Evolutionary conservation across 2,329 filamentous ascomycete genomes (phyloP).

Genomic region (Colletotrichum sansevieriae): DNA sequence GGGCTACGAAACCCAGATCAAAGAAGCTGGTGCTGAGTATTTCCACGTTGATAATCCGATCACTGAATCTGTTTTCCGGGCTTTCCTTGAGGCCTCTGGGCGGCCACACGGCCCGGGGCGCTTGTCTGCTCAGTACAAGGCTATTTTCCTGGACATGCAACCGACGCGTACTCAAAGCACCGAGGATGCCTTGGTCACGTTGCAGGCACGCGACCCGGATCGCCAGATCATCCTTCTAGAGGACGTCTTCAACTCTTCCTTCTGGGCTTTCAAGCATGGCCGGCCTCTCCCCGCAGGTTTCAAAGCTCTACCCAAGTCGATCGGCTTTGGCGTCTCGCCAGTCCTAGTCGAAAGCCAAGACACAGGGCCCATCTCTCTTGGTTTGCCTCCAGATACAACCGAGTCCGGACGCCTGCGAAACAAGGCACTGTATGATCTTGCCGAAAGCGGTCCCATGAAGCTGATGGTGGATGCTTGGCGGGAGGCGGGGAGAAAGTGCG

Average conservation of each 20-base stretch:
- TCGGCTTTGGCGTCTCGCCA: conserved; percentile 51
- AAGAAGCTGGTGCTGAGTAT: conserved; percentile 52
- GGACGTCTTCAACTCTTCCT: conserved; percentile 49
- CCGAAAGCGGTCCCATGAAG: conserved; percentile 37
- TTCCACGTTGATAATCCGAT: conserved; percentile 39
- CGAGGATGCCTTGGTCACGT: conserved; percentile 41
- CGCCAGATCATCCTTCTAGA: conserved; percentile 51
- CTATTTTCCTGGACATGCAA: conserved; percentile 38
- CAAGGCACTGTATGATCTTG: conserved; percentile 36
- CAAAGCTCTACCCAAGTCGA: conserved; percentile 44
- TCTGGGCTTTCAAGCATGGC: conserved; percentile 48
- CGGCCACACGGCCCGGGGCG: conserved; percentile 40
- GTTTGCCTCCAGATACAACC: conserved; percentile 48
- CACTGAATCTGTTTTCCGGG: neutral
- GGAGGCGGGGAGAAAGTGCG: conserved; percentile 9
- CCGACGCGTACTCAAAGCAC: conserved; percentile 5
- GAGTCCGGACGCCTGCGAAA: conserved; percentile 49
- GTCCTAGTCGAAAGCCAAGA: conserved; percentile 50
- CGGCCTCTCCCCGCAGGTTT: conserved; percentile 46
- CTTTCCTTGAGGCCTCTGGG: neutral
- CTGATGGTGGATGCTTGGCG: conserved; percentile 32
- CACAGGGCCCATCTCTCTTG: conserved; percentile 48
- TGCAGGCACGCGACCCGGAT: conserved; percentile 45
- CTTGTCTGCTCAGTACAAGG: conserved; percentile 23
- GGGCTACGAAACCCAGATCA: conserved; percentile 48